These are phyloP conservation scores for Apiospora phragmitis DNA, from an alignment of 2,329 filamentous ascomycete genomes.

Conservation along the genomic window DNA sequence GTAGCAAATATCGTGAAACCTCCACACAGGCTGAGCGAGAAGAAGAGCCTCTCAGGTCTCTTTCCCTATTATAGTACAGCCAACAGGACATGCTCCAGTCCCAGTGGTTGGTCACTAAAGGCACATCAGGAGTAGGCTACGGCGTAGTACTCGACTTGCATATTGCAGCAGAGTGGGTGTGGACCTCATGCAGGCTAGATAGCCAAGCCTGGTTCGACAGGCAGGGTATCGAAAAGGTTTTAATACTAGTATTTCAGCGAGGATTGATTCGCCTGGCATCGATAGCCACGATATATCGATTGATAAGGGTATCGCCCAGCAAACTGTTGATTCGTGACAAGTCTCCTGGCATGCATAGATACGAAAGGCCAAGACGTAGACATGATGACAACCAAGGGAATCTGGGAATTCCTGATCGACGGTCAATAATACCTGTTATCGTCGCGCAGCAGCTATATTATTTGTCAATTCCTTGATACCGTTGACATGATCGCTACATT, in stretches of 20 bases:
- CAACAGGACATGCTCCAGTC: background rate
- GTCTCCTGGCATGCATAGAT: background rate
- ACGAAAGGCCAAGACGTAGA: background rate
- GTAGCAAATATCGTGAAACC: background rate
- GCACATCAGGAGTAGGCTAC: background rate
- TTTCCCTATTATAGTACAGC: background rate
- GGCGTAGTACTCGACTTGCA: background rate
- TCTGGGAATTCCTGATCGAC: background rate
- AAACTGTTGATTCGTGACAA: background rate
- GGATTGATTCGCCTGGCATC: background rate
- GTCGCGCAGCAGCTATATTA: background rate
- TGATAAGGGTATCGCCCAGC: background rate
- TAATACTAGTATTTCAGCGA: background rate
- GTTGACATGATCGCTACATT: background rate
- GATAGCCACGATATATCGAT: background rate
- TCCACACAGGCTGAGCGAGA: background rate
- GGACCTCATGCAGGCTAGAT: conserved; percentile 1
- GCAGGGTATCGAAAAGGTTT: background rate
- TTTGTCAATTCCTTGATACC: background rate
- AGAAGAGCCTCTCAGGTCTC: background rate
- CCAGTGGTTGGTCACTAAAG: background rate
- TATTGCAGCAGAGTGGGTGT: background rate
- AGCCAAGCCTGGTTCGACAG: background rate
- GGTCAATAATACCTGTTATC: background rate
- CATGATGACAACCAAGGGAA: background rate